phyloP scores from a whole-genome alignment of 1,284 basidiomycete genomes.

The Ceratobasidium theobromae region DNA sequence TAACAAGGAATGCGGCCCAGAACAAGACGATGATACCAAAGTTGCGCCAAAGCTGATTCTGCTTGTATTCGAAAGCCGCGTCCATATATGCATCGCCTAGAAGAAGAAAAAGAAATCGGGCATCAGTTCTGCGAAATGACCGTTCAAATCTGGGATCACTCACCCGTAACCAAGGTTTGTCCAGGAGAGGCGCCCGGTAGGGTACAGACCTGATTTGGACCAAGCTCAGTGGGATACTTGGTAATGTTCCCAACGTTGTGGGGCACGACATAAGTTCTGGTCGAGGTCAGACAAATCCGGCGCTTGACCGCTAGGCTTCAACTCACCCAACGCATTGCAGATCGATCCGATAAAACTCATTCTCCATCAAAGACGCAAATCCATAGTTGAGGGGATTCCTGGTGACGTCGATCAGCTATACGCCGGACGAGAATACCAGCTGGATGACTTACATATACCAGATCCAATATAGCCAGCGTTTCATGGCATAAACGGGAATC shows the following conservation, averaged over 20 bases:
- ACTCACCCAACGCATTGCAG: constrained; percentile 8
- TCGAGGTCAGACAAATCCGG: constrained; percentile 43
- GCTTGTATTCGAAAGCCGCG: constrained; percentile 39
- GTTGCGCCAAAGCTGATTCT: constrained; percentile 43
- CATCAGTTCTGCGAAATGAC: constrained; percentile 20
- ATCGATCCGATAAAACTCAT: constrained; percentile 74
- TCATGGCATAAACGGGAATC: constrained; percentile 66
- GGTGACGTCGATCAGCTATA: constrained; percentile 41
- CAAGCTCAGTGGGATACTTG: constrained; percentile 57
- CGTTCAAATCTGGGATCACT: constrained; percentile 23
- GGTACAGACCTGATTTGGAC: constrained; percentile 40
- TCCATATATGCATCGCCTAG: neutral
- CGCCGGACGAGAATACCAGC: neutral
- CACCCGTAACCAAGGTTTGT: constrained; percentile 33
- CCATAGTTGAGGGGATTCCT: constrained; percentile 77
- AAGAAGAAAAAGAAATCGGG: neutral
- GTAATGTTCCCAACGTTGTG: constrained; percentile 62
- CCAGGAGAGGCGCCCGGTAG: constrained; percentile 35
- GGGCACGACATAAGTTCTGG: constrained; percentile 62
- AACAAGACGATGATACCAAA: constrained; percentile 53
- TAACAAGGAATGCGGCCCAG: constrained; percentile 65
- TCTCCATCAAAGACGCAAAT: constrained; percentile 79
- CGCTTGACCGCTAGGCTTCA: no score
- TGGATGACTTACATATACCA: constrained; percentile 32
- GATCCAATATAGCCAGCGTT: constrained; percentile 89